phyloP scores from a whole-genome alignment of 768 basidiomycete species.

The Pleurotus platypus region DNA sequence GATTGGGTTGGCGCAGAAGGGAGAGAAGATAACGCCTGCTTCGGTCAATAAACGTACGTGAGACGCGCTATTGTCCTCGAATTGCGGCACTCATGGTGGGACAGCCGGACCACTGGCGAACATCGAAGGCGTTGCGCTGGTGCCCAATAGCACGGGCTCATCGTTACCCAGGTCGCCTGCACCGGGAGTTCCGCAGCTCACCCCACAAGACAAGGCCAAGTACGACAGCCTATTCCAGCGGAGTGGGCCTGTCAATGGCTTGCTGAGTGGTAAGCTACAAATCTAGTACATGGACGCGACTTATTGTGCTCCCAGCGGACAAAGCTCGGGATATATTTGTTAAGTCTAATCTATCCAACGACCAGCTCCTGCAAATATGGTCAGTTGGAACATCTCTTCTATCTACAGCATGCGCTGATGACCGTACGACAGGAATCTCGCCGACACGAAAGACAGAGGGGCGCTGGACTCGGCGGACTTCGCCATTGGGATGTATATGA shows the following conservation, averaged over 20 bases:
- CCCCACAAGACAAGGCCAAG: constrained; percentile 78
- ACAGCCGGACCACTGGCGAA: constrained; percentile 82
- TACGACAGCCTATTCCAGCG: constrained; percentile 77
- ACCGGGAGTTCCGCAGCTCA: constrained; percentile 61
- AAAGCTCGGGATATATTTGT: constrained; percentile 89
- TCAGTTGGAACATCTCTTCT: constrained; percentile 27
- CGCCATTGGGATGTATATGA: constrained; percentile 93
- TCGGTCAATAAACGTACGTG: constrained; percentile 63
- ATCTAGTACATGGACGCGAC: not conserved
- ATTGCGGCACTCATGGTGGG: not conserved
- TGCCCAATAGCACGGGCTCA: constrained; percentile 57
- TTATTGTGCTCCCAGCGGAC: constrained; percentile 49
- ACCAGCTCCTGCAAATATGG: constrained; percentile 93
- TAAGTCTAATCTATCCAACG: constrained; percentile 83
- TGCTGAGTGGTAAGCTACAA: constrained; percentile 64
- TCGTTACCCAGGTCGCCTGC: constrained; percentile 64
- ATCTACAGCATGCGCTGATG: not conserved
- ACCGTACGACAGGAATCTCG: constrained; percentile 64
- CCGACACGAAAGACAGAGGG: constrained; percentile 94
- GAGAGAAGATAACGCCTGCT: constrained; percentile 60
- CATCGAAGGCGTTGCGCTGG: constrained; percentile 67
- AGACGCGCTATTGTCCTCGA: constrained; percentile 24
- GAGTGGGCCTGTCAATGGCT: constrained; percentile 68
- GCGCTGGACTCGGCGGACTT: constrained; percentile 88
- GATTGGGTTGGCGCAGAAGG: constrained; percentile 91